phyloP scores from a whole-genome alignment of 345 rosid genomes.

The Physaria fendleri region DNA sequence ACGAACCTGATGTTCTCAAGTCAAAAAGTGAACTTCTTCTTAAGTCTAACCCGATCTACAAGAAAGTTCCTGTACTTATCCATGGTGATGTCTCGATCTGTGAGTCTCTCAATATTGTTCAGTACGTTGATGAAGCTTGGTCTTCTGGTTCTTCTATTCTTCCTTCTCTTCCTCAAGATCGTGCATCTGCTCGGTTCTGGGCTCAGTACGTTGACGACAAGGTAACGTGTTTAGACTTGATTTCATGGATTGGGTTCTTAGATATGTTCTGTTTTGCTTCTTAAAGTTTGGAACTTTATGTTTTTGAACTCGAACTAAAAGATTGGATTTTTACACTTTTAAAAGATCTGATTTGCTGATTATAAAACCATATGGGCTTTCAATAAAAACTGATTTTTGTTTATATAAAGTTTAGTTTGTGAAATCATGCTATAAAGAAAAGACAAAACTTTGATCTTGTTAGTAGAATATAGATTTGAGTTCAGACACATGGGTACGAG shows the following conservation, averaged over 20 bases:
- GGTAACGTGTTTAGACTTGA: conserved; percentile 23
- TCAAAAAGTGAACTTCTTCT: conserved; percentile 60
- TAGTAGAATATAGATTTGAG: background rate
- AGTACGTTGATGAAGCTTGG: conserved; percentile 68
- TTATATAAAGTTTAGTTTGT: no score
- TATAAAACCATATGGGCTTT: no score
- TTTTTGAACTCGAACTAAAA: background rate
- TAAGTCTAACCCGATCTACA: conserved; percentile 65
- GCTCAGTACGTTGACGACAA: conserved; percentile 53
- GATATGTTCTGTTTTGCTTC: background rate
- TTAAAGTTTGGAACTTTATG: background rate
- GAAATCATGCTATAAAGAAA: no score
- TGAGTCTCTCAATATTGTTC: conserved; percentile 61
- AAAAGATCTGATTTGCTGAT: no score
- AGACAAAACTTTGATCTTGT: background rate
- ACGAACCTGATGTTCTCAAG: conserved; percentile 41
- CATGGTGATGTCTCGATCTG: conserved; percentile 53
- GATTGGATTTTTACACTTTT: no score
- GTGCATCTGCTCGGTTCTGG: conserved; percentile 75
- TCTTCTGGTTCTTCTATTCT: conserved; percentile 49
- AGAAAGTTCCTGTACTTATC: conserved; percentile 73
- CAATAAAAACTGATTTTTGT: no score
- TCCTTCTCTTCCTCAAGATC: conserved; percentile 52
- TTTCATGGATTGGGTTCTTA: background rate
- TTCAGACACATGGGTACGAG: background rate